These are phyloP conservation scores for Coemansia sp. DNA, from an alignment of 192 early-diverging fungal species.

Conservation along the genomic window DNA sequence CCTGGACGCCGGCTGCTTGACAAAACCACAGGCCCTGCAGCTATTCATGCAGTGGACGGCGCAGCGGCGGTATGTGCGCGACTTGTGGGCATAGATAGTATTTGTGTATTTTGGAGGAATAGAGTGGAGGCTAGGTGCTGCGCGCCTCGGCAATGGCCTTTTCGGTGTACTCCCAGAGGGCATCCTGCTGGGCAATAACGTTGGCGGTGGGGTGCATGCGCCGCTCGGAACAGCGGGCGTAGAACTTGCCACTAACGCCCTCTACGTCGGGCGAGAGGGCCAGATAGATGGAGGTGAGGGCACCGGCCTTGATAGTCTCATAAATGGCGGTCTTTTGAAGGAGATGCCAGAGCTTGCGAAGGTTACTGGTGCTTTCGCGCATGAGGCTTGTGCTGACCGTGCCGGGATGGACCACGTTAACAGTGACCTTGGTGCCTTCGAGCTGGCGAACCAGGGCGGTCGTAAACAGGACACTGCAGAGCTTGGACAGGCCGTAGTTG, in stretches of 20 bases:
- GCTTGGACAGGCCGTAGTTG: slow-evolving; percentile 41
- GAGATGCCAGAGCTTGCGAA: not conserved
- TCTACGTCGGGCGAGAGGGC: slow-evolving; percentile 27
- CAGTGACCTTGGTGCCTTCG: slow-evolving; percentile 9
- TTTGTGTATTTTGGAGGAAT: not conserved
- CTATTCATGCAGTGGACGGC: slow-evolving; percentile 54
- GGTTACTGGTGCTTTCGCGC: slow-evolving; percentile 5
- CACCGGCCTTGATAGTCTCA: slow-evolving; percentile 5
- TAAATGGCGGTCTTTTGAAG: slow-evolving; percentile 10
- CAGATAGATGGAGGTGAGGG: slow-evolving; percentile 23
- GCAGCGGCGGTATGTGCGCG: slow-evolving; percentile 35
- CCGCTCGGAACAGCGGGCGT: slow-evolving; percentile 1
- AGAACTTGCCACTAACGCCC: slow-evolving; percentile 10
- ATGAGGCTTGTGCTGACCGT: slow-evolving; percentile 12
- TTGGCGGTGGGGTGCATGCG: slow-evolving; percentile 8
- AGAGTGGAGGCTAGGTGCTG: too few relatives aligned
- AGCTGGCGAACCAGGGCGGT: slow-evolving; percentile 26
- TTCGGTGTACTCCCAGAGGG: slow-evolving; percentile 36
- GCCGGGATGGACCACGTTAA: slow-evolving; percentile 29
- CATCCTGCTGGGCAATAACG: slow-evolving; percentile 15
- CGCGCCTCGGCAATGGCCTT: slow-evolving; percentile 8
- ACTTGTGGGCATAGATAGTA: slow-evolving; percentile 33
- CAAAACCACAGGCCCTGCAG: slow-evolving; percentile 26
- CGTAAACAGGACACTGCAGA: slow-evolving; percentile 39
- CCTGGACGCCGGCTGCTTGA: not conserved